Conservation (phyloP, 2,329 filamentous ascomycete genomes). For the Pseudogymnoascus sp. region DNA sequence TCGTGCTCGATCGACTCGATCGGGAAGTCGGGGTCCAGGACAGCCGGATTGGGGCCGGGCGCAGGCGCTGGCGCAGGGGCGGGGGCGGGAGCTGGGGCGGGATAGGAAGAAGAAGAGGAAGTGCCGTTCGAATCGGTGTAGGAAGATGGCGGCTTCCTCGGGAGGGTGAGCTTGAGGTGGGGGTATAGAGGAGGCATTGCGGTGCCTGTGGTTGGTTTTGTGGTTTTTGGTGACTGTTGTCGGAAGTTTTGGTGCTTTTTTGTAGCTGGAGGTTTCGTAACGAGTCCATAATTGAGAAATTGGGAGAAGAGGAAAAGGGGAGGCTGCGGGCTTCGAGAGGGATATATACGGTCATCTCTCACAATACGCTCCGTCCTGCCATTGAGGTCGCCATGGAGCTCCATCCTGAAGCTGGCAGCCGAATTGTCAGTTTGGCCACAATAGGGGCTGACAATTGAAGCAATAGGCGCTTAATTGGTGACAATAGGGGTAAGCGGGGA, state of each 20-base stretch:
- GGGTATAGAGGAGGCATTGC: not conserved
- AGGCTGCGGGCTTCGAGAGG: not conserved
- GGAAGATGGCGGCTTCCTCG: not conserved
- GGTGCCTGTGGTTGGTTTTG: not conserved
- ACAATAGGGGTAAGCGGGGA: not conserved
- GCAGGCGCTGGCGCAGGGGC: too few relatives aligned
- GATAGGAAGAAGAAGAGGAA: not conserved
- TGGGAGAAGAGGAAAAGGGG: not conserved
- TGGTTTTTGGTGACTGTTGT: not conserved
- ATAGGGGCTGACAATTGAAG: constrained; percentile 3
- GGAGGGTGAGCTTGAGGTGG: not conserved
- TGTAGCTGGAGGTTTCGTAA: too few relatives aligned
- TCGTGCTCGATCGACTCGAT: not conserved
- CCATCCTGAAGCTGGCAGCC: not conserved
- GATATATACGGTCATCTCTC: not conserved
- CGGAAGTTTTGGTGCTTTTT: not conserved
- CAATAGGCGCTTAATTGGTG: not conserved
- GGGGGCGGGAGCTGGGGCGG: not conserved
- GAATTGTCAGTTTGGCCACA: not conserved
- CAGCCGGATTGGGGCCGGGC: not conserved
- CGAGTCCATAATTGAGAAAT: not conserved
- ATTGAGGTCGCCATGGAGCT: not conserved
- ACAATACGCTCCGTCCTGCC: not conserved
- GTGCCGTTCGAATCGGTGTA: not conserved
- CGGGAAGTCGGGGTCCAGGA: not conserved